phyloP scores from a whole-genome alignment of 2,329 filamentous ascomycete genomes.

The Hymenoscyphus fructigenus region DNA sequence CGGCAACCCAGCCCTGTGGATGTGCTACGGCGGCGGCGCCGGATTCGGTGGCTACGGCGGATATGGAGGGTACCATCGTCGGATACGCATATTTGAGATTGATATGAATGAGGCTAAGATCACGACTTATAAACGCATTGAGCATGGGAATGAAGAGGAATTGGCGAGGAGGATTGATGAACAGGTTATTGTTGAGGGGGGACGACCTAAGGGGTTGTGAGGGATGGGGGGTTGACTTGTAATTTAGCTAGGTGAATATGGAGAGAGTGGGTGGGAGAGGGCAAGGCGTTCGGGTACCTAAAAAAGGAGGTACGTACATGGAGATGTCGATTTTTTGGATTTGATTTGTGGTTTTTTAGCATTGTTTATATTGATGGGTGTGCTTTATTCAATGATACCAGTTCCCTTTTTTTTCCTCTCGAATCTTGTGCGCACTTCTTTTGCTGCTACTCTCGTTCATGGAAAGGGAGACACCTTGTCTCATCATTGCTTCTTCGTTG shows the following conservation, averaged over 20 bases:
- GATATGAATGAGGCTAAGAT: slow-evolving; percentile 90
- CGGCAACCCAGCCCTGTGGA: slow-evolving; percentile 75
- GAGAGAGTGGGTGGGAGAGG: neutral
- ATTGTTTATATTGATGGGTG: neutral
- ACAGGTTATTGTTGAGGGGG: slow-evolving; percentile 65
- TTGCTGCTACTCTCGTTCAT: too few species aligned
- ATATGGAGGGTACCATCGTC: slow-evolving; percentile 80
- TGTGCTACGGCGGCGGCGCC: slow-evolving; percentile 92
- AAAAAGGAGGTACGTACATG: neutral
- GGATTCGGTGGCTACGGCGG: slow-evolving; percentile 96
- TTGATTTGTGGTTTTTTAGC: neutral
- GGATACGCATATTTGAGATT: slow-evolving; percentile 86
- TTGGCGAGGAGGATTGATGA: slow-evolving; percentile 54
- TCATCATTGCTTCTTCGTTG: too few species aligned
- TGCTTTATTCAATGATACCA: neutral
- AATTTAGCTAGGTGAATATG: neutral
- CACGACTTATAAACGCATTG: slow-evolving; percentile 87
- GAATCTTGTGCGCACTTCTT: too few species aligned
- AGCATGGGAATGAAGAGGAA: slow-evolving; percentile 53
- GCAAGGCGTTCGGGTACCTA: neutral
- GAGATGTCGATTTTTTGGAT: neutral
- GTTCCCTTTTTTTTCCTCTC: neutral
- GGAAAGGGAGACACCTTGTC: too few species aligned
- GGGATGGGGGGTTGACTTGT: neutral
- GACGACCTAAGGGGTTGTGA: slow-evolving; percentile 36